These are phyloP conservation scores for Pleurotus eryngii DNA, from an alignment of 768 basidiomycete species.

Conservation along the genomic window DNA sequence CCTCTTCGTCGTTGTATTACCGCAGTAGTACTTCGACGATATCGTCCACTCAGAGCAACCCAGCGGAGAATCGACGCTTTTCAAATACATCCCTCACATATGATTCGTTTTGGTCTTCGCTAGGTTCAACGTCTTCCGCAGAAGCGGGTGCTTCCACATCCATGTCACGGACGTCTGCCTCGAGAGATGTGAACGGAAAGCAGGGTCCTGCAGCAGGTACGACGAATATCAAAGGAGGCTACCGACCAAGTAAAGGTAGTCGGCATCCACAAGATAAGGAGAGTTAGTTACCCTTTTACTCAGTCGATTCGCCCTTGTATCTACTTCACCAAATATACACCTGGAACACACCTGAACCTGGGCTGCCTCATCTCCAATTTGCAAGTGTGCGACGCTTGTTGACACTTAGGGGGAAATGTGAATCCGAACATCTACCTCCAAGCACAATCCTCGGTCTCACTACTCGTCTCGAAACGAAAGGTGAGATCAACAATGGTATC, in stretches of 20 bases:
- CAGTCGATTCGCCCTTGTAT: no score
- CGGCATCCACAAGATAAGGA: neutral
- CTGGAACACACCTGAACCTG: no score
- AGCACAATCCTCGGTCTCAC: no score
- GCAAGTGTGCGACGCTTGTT: no score
- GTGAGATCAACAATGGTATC: no score
- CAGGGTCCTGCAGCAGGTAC: constrained; percentile 1
- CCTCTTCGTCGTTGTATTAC: neutral
- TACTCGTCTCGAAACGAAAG: no score
- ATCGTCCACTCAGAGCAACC: neutral
- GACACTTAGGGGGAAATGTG: no score
- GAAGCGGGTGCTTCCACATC: neutral
- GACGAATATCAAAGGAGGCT: constrained; percentile 16
- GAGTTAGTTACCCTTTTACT: neutral
- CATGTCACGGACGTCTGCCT: neutral
- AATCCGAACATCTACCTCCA: no score
- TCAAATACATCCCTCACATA: constrained; percentile 41
- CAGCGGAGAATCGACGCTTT: neutral
- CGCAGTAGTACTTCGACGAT: neutral
- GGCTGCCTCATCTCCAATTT: no score
- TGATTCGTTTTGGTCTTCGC: constrained; percentile 63
- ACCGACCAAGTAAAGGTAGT: neutral
- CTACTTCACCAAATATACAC: no score
- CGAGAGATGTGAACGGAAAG: neutral
- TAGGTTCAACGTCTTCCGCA: neutral